Base-by-base conservation (phyloP, 371 early-diverging fungal genomes). In the Smittium mucronatum region DNA sequence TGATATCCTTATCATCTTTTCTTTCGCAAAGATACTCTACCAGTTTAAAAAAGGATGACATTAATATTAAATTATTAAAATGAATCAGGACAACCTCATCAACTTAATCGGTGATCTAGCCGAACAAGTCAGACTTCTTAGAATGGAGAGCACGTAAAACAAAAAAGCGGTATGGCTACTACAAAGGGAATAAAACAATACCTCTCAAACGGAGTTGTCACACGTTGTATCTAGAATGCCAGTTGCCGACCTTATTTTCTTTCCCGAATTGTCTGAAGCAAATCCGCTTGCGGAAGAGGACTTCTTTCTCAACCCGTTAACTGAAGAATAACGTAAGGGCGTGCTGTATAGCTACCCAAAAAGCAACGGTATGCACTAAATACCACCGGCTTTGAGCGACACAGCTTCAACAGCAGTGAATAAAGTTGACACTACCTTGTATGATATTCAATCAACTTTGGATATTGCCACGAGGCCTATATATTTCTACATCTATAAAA, bases 351-450 rank as follows among this genome's bases (percentile, higher is more conserved):
- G 47, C 47, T 47, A 21, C 21, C 47, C 47, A 47, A 47, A 47
- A 47, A 47, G 47, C 11, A 47, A 11, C 47, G 5, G 5, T 47
- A 47, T 47, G 47, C 47, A 47, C 47, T 47, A 47, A 5, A 47
- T 47, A 47, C 47, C 47, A 47, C 47, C 47, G 21, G 47, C 47
- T 5, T 47, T 47, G 47, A 47, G 21, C 47, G 21, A 47, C 47
- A 47, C 47, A 47, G 47, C 47, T 47, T 47, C 47, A 47, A 47
- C 47, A 47, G 47, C 47, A 47, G 47, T 47, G 47, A 47, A 47
- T 5, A 47, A 47, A 11, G 47, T 47, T 47, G 47, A 47, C 47
- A 47, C 47, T 47, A 47, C 47, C 47, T 47, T 47, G 5, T 47
- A 5, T 47, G 47, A 47, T 47, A 47, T 47, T 47, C 47, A 47